Evolutionary conservation across 495 filamentous ascomycete species (phyloP), one percentile per base, ranked within the genome.

Genomic region (Chlorociboria aeruginascens): DNA sequence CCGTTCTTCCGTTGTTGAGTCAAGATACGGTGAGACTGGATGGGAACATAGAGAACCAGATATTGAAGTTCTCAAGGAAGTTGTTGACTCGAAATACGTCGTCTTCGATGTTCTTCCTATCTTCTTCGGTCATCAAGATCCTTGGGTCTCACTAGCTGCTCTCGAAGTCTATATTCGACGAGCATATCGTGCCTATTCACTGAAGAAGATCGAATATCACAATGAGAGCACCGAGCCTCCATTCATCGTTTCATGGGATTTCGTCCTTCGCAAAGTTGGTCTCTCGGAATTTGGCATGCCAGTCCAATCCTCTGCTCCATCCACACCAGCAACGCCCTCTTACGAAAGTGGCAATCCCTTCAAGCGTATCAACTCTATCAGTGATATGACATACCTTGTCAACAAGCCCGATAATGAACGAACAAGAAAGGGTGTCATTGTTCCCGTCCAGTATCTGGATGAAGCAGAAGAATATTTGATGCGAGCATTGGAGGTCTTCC

Each of bases 81-180:
- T 98, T 38, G 86, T 98, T 40, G 92, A 98, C 67, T 97, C 92
- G 32, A 92, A 92, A 69, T 96, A 88, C 68, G 97, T 89, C 38
- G 89, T 98, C 49, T 96, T 95, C 59, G 92, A 98, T 63, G 92
- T 98, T 6, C 66, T 98, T 47, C 83, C 90, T 8, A 78, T 81
- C 35, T 98, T 98, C 77, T 98, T 98, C 58, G 83, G 80, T 36
- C 86, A 98, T 62, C 73, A 83, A 43, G 92, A 98, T 61, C 84
- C 85, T 10, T 97, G 89, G 89, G 92, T 98, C 35, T 88, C 89
- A 1, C 69, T 95, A 47, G 92, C 92, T 43, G 86, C 93, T 37
- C 74, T 97, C 28, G 93, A 98, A 60, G 89, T 96, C 31, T 98
- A 98, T 61, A 81, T 93, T 49, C 92, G 92, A 52, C 87, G 92